Evolutionary conservation across 108 stramenopile genomes (phyloP), one percentile per base, ranked within the genome.

Genomic region (Nitzschia sp.): DNA sequence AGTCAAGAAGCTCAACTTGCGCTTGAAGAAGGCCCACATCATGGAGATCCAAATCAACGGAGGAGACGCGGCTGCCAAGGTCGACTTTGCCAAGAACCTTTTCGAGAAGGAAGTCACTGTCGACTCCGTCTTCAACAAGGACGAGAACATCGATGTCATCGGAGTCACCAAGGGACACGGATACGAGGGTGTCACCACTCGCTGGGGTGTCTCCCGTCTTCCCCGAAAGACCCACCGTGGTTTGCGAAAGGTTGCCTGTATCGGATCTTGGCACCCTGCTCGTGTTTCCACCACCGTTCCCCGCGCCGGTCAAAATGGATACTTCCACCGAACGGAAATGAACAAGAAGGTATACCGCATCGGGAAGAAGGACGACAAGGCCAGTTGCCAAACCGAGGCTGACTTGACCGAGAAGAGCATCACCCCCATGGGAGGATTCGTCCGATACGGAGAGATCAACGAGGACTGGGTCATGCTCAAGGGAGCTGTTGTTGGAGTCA

Each of bases 341-440:
- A 98, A 98, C 97, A 99, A 99, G 86, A 97, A 97, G 96, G 83
- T 99, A 39, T 98, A 98, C 96, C 96, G 97, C 52, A 91, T 99
- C 61, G 99, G 97, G 63, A 97, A 96, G 89, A 88, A 89, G 79
- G 97, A 95, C 56, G 98, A 98, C 77, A 89, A 86, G 70, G 90
- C 86, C 66, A 80, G 82, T 68, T 94, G 93, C 76, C 87, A 95
- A 71, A 99, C 98, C 55, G 95, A 96, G 67, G 86, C 95, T 42
- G 98, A 99, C 80, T 80, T 99, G 72, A 99, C 97, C 74, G 91
- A 94, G 82, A 99, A 99, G 96, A 71, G 81, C 73, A 96, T 99
- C 84, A 99, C 92, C 69, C 99, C 99, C 66, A 92, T 99, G 87
- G 99, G 99, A 63, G 99, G 99, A 67, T 99, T 98, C 81, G 96